Evolutionary conservation across 2,329 filamentous ascomycete genomes (phyloP).

Genomic region (Trichoderma koningiopsis): DNA sequence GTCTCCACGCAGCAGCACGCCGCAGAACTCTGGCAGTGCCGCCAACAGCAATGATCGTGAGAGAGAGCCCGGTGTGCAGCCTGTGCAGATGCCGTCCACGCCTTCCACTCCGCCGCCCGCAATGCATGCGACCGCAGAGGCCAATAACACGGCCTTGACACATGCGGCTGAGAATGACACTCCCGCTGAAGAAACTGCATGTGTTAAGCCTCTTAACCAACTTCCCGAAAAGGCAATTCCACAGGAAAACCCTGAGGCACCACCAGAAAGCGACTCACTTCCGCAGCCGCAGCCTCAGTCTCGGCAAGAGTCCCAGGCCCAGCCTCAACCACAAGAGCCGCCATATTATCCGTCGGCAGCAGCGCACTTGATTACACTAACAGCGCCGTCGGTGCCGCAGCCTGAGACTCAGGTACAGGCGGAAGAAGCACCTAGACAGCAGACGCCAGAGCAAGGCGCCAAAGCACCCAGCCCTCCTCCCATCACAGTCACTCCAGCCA

Average conservation of each 20-base stretch:
- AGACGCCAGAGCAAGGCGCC: background rate
- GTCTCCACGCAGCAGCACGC: slow-evolving; percentile 5
- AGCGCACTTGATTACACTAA: background rate
- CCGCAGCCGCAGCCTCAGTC: background rate
- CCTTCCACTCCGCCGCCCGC: background rate
- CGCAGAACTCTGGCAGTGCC: background rate
- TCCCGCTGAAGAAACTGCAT: slow-evolving; percentile 2
- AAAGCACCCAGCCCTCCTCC: slow-evolving; percentile 7
- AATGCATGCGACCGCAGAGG: background rate
- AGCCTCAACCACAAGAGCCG: background rate
- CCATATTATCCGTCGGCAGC: slow-evolving; percentile 21
- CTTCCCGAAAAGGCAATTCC: slow-evolving; percentile 22
- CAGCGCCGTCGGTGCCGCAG: background rate
- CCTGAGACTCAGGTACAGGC: background rate
- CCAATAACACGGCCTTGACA: background rate
- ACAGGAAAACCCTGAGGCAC: background rate
- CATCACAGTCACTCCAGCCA: background rate
- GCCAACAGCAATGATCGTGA: background rate
- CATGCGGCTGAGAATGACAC: background rate
- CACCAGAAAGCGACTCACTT: background rate
- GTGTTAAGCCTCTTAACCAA: slow-evolving; percentile 2
- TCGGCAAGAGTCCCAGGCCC: background rate
- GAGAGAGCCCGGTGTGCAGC: background rate
- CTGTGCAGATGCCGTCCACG: background rate
- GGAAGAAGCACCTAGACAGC: background rate